phyloP scores from a whole-genome alignment of 1,139 yeast genomes.

The Meyerozyma carpophila region DNA sequence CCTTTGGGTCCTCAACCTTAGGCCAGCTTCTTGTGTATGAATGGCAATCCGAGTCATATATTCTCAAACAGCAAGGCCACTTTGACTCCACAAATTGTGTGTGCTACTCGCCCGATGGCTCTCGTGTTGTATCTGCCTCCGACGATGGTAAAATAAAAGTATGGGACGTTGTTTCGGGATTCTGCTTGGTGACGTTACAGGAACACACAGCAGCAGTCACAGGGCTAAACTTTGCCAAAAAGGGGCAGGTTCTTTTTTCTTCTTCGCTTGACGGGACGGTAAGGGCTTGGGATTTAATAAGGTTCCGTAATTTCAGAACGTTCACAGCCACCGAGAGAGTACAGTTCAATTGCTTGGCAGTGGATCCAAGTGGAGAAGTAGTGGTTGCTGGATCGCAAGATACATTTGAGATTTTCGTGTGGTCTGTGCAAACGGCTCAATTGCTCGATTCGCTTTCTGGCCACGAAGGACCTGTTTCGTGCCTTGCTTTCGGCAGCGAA shows the following conservation, averaged over 20 bases:
- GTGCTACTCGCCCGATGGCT: slow-evolving; percentile 92
- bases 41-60: slow-evolving; percentile 97
- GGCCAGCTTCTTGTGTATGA: slow-evolving; percentile 97
- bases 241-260: slow-evolving; percentile 86
- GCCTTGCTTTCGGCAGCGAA: slow-evolving; percentile 80
- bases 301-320: slow-evolving; percentile 91
- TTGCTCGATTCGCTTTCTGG: slow-evolving; percentile 82
- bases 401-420: slow-evolving; percentile 83
- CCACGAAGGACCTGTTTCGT: slow-evolving; percentile 93
- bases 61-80: slow-evolving; percentile 94
- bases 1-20: slow-evolving; percentile 83
- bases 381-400: slow-evolving; percentile 94
- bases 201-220: slow-evolving; percentile 92
- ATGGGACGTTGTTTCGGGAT: slow-evolving; percentile 93
- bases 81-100: slow-evolving; percentile 83
- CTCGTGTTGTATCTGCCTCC: slow-evolving; percentile 85
- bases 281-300: slow-evolving; percentile 91
- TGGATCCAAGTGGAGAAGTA: slow-evolving; percentile 95
- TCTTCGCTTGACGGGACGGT: slow-evolving; percentile 95
- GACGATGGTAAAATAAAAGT: slow-evolving; percentile 96
- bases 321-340: slow-evolving; percentile 87
- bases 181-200: slow-evolving; percentile 84
- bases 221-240: slow-evolving; percentile 76
- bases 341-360: slow-evolving; percentile 85
- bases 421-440: slow-evolving; percentile 98